Conservation (phyloP, 2,329 filamentous ascomycete species). For the Cadophora luteo-olivacea region DNA sequence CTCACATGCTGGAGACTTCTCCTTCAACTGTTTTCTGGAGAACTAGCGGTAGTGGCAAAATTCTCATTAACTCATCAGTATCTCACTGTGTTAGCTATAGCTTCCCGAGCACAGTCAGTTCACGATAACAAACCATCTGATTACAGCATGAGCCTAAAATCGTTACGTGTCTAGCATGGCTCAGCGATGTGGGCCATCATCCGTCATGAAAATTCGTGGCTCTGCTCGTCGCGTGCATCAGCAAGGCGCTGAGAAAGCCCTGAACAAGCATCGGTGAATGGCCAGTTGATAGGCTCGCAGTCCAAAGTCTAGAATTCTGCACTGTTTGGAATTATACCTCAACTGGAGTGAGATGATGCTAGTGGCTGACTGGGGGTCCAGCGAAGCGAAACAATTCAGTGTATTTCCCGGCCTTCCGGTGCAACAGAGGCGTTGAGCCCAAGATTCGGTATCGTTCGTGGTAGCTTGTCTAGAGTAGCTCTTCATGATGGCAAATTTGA, state of each 20-base stretch:
- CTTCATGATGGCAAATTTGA: not conserved
- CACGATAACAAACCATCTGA: not conserved
- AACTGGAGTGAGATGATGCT: slow-evolving; percentile 17
- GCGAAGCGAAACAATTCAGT: not conserved
- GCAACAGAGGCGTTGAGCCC: not conserved
- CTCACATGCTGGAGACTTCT: too few species aligned
- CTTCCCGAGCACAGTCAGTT: slow-evolving; percentile 1
- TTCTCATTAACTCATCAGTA: not conserved
- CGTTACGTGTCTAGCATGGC: slow-evolving; percentile 24
- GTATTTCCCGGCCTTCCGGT: slow-evolving; percentile 13
- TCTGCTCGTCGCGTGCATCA: slow-evolving; percentile 23
- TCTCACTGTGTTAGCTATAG: not conserved
- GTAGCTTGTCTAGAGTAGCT: not conserved
- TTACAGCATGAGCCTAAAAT: slow-evolving; percentile 2
- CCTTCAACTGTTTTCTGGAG: not conserved
- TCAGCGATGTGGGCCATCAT: slow-evolving; percentile 14
- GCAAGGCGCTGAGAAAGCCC: slow-evolving; percentile 21
- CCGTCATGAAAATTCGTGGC: slow-evolving; percentile 21
- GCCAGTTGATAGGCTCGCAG: not conserved
- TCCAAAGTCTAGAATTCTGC: slow-evolving; percentile 2
- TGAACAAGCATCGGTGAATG: slow-evolving; percentile 10
- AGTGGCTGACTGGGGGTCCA: slow-evolving; percentile 19
- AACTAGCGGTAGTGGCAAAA: not conserved
- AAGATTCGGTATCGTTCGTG: not conserved
- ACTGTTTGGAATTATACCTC: not conserved